Conservation (phyloP, 1,139 yeast genomes). For the Yarrowia galli region DNA sequence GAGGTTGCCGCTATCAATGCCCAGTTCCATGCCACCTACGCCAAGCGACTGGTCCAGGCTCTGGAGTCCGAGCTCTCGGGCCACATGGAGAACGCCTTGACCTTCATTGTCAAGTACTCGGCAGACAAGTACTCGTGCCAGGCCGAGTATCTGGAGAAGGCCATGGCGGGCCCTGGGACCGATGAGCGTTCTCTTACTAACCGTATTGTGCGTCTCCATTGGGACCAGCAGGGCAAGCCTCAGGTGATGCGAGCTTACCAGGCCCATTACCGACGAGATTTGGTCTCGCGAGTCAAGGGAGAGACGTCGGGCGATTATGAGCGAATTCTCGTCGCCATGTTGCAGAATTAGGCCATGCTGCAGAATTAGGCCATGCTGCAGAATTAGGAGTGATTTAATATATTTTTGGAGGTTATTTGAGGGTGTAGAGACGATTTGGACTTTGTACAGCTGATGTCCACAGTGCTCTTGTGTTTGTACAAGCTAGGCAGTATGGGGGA, state of each 20-base stretch:
- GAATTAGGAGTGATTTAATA: neutral
- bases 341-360: conserved; percentile 32
- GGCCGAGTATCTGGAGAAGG: conserved; percentile 43
- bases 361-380: conserved; percentile 21
- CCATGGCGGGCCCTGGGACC: conserved; percentile 44
- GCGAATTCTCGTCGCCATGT: conserved; percentile 42
- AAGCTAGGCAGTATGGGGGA: too few species aligned
- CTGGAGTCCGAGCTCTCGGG: conserved; percentile 43
- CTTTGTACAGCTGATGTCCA: too few species aligned
- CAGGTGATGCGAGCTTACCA: conserved; percentile 42
- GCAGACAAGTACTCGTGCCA: conserved; percentile 41
- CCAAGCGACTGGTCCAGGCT: conserved; percentile 41
- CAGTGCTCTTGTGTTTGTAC: too few species aligned
- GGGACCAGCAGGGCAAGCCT: conserved; percentile 42
- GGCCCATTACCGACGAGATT: conserved; percentile 40
- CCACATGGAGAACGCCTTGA: conserved; percentile 44
- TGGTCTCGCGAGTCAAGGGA: conserved; percentile 42
- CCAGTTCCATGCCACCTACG: conserved; percentile 40
- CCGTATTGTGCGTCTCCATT: conserved; percentile 43
- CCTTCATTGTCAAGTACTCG: conserved; percentile 42
- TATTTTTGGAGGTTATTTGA: too few species aligned
- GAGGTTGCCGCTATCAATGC: conserved; percentile 42
- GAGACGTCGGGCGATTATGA: conserved; percentile 44
- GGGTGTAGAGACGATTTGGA: too few species aligned
- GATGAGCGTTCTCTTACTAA: conserved; percentile 43